Evolutionary conservation across 305 asterid genomes (phyloP), one percentile per base, ranked within the genome.

Genomic region (Vinca major): DNA sequence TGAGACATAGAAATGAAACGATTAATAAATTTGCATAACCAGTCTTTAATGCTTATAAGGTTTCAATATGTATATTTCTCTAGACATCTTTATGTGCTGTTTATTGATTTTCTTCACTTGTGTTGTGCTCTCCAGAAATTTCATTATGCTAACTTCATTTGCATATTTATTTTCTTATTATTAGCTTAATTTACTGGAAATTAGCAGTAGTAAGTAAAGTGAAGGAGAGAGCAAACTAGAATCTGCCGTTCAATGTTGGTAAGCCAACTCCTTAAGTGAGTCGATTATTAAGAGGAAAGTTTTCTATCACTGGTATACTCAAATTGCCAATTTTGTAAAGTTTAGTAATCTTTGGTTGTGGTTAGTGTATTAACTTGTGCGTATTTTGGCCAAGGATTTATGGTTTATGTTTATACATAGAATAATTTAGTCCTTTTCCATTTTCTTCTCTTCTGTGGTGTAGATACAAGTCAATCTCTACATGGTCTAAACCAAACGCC

Each of bases 381-480:
- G 11, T 55, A 0, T 12, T 54, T 54, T 19, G 3, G 19, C 61
- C 20, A n/a, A 50, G 55, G 3, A 16, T 16, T 3, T 50, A 16
- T 50, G 2, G 7, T 11, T 13, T 48, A 48, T 12, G n/a, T 13
- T 48, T 48, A 48, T 48, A 11, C 3, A 48, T 48, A 48, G 4
- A 11, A 48, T 48, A 48, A 6, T n/a, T 70, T 60, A 36, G 0
- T 4, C 45, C 2, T 41, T 41, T 41, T 4, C 8, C 45, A 41
- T 41, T 41, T 41, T 43, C 11, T 54, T 33, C 62, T 63, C 21
- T 14, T 62, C 65, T 62, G 40, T 7, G 43, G n/a, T 48, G 50
- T 62, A 72, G 77, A 33, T 61, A 21, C 48, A 40, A 40, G 41
- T 40, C 52, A 51, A 44, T 68, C 70, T 43, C 33, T 3, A 17